Evolutionary conservation across 2,329 filamentous ascomycete species (phyloP), one percentile per base, ranked within the genome.

Genomic region (Purpureocillium takamizusanense): DNA sequence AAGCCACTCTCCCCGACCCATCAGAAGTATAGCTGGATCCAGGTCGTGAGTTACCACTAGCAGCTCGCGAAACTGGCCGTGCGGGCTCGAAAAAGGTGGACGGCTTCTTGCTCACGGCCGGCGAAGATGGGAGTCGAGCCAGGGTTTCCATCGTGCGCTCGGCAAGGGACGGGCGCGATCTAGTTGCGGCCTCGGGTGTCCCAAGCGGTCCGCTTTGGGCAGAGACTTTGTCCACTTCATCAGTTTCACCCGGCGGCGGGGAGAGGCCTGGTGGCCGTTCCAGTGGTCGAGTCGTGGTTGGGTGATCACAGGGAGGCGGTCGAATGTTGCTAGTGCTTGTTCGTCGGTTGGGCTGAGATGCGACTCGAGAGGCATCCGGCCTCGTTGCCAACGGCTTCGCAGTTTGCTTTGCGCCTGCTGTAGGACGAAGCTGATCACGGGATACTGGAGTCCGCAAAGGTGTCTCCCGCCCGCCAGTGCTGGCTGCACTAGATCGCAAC

Each of bases 131-230:
- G 23, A 95, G 66, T 34, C 79, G 76, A 3, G 87, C 74, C 6
- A 95, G 65, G 0, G 86, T 94, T 56, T 94, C 86, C 31, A 94
- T 81, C 1, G 89, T 94, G 41, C 90, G 72, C 50, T 95, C 89
- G 1, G 83, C 79, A 4, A 95, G 67, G 0, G 86, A 89, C 37
- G 74, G 68, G 38, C 63, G 53, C 25, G 59, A 58, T 17, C 42
- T 44, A 23, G 47, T 42, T 39, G 29, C 2, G 41, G 52, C 42
- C 33, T 48, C 45, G 42, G 48, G 48, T 36, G 51, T 40, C 9
- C 50, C 41, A 38, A 32, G 42, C 4, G 43, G 38, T 13, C 12
- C 28, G 11, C 6, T 5, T 30, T 30, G 11, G 28, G 28, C 12
- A 30, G 28, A n/a, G 7, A 12, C 12, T 7, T 13, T 14, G n/a